Evolutionary conservation across 164 flowering plant genomes (phyloP), one percentile per base, ranked within the genome.

Genomic region (Sedum album): DNA sequence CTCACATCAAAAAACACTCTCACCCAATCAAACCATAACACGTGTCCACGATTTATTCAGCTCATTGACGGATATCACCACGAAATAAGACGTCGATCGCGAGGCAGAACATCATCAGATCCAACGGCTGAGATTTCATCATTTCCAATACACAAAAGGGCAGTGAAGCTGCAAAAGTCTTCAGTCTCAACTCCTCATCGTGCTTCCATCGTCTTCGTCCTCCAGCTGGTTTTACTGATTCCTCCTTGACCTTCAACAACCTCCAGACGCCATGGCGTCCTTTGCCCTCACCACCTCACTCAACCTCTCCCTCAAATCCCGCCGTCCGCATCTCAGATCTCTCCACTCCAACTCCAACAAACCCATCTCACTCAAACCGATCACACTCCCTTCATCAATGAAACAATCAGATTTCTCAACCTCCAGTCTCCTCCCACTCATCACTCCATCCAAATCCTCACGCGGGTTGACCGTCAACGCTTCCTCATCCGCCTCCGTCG

Each of bases 231-330:
- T 5, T 18, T n/a, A 7, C 57, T 51, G 8, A 25, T n/a, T 9
- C 17, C 21, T 51, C 57, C 6, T 51, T 51, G 57, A 20, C 57
- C 57, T 7, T 51, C 57, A 5, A 21, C 57, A 3, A 51, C 25
- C 61, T 8, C 31, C 63, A 65, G 21, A 20, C 21, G 25, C 66
- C 68, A 71, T 35, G 38, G 38, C 87, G 78, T 79, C 89, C 10
- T 66, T 85, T 48, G 76, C 84, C 11, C 79, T 83, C 71, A 74
- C 82, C 51, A 77, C 73, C 28, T 75, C 77, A 36, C 68, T 76
- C 28, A 72, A 73, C 75, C 62, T 74, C 25, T 72, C 65, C 75
- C 76, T 31, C 30, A 57, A 23, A 26, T 62, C 36, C 36, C 21
- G 69, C 30, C 18, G 67, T 21, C n/a, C 55, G 23, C 61, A 36